These are phyloP conservation scores for Anaeramoeba ignava DNA, from an alignment of 78 protist species.

Conservation along the genomic window DNA sequence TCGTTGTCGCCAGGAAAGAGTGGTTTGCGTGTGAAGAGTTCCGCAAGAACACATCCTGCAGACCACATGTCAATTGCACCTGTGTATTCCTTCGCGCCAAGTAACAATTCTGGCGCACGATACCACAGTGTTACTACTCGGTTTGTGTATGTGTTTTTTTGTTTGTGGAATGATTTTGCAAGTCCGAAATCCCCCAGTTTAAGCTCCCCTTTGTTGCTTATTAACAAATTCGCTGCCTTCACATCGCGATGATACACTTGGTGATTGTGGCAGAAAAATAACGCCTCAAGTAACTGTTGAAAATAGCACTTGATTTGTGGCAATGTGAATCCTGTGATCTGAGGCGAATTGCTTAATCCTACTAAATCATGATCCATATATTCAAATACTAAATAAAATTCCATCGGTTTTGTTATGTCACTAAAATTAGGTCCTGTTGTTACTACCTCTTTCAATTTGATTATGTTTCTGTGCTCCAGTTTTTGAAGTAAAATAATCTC, in stretches of 20 bases:
- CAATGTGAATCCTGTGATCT: background rate
- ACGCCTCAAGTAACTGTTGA: constrained; percentile 31
- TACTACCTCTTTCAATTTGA: constrained; percentile 19
- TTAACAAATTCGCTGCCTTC: constrained; percentile 21
- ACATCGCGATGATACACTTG: constrained; percentile 21
- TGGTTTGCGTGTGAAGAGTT: too few relatives aligned
- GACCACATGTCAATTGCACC: constrained; percentile 6
- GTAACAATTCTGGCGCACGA: constrained; percentile 34
- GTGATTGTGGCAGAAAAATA: constrained; percentile 27
- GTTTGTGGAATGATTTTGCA: constrained; percentile 6
- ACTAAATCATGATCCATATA: constrained; percentile 21
- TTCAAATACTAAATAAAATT: constrained; percentile 26
- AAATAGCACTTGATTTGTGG: constrained; percentile 14
- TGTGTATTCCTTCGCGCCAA: constrained; percentile 5
- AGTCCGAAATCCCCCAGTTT: constrained; percentile 39
- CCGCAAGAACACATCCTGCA: background rate
- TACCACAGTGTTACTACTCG: constrained; percentile 14
- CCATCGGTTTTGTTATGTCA: background rate
- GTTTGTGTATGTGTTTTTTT: background rate
- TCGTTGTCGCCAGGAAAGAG: too few relatives aligned
- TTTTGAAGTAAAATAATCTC: constrained; percentile 10
- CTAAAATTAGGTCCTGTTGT: background rate
- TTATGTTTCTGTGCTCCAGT: constrained; percentile 13
- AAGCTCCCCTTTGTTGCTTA: background rate
- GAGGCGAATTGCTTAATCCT: background rate